These are phyloP conservation scores for Selaginella moellendorffii DNA, from an alignment of 75 land plant genomes.

Conservation along the genomic window DNA sequence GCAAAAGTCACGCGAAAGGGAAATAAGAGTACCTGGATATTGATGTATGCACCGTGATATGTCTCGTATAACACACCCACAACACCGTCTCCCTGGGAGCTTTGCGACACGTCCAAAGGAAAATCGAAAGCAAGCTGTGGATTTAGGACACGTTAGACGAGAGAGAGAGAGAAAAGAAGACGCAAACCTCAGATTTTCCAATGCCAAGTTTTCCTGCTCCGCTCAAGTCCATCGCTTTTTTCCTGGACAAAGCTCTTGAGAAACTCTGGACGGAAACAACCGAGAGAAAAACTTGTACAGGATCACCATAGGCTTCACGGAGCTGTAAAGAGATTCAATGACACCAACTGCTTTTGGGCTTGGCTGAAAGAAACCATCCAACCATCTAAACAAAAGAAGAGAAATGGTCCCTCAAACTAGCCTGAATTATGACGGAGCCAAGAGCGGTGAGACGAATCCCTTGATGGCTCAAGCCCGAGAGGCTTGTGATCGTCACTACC, in stretches of 20 bases:
- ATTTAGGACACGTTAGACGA: background rate
- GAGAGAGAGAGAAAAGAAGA: slow-evolving; percentile 3
- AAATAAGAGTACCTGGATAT: slow-evolving; percentile 68
- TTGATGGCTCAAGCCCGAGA: slow-evolving; percentile 18
- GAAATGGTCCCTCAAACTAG: background rate
- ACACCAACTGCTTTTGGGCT: slow-evolving; percentile 25
- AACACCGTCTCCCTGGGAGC: slow-evolving; percentile 15
- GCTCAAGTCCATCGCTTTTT: slow-evolving; percentile 34
- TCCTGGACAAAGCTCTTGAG: slow-evolving; percentile 30
- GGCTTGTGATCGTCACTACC: slow-evolving; percentile 11
- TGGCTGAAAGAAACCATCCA: slow-evolving; percentile 7
- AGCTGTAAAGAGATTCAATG: slow-evolving; percentile 22
- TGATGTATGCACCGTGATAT: slow-evolving; percentile 71
- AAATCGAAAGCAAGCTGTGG: slow-evolving; percentile 59
- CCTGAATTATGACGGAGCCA: slow-evolving; percentile 25
- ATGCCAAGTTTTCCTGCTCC: slow-evolving; percentile 48
- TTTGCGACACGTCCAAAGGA: slow-evolving; percentile 19
- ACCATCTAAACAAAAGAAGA: slow-evolving; percentile 1
- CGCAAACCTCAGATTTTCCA: slow-evolving; percentile 57
- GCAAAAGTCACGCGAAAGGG: too few relatives aligned
- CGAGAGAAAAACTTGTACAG: slow-evolving; percentile 13
- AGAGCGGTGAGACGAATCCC: slow-evolving; percentile 18
- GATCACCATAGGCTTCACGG: slow-evolving; percentile 22
- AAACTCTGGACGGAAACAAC: background rate
- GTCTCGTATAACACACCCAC: slow-evolving; percentile 50